Percentiles rank a stretch among this genome's conserved stretches.
Conservation (phyloP, 2,329 filamentous ascomycete species). For the Microdochium trichocladiopsis region DNA sequence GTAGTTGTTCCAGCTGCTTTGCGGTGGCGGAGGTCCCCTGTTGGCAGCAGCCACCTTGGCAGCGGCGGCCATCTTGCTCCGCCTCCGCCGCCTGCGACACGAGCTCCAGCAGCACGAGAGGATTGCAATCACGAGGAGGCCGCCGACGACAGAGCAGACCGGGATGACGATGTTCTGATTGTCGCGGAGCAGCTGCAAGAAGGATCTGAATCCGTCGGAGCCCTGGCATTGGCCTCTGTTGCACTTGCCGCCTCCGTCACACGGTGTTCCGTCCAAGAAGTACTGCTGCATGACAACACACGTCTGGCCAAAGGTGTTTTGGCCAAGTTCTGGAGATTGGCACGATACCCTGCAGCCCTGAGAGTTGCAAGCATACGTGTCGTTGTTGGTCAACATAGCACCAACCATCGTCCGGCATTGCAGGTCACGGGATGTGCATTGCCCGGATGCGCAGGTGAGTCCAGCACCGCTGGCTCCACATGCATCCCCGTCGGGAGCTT, state of each 20-base stretch:
- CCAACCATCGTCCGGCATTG: conserved; percentile 87
- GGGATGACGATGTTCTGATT: conserved; percentile 82
- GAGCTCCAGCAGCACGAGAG: conserved; percentile 58
- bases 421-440: conserved; percentile 85
- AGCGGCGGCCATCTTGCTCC: conserved; percentile 14
- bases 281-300: conserved; percentile 81
- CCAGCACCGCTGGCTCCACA: conserved; percentile 60
- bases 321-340: conserved; percentile 59
- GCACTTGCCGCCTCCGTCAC: conserved; percentile 74
- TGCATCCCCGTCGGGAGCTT: conserved; percentile 58
- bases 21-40: neutral
- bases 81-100: conserved; percentile 32
- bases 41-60: neutral
- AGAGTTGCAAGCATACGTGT: conserved; percentile 71
- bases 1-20: conserved; percentile 5
- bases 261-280: conserved; percentile 87
- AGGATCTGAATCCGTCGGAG: conserved; percentile 60
- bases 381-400: conserved; percentile 62
- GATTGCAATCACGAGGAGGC: conserved; percentile 62
- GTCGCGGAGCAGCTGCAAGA: conserved; percentile 66
- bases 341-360: conserved; percentile 73
- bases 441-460: conserved; percentile 79
- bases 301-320: conserved; percentile 48
- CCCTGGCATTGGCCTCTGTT: conserved; percentile 72
- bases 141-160: conserved; percentile 63